These are phyloP conservation scores for Chalara sp. DNA, from an alignment of 2,329 filamentous ascomycete species.

Conservation along the genomic window DNA sequence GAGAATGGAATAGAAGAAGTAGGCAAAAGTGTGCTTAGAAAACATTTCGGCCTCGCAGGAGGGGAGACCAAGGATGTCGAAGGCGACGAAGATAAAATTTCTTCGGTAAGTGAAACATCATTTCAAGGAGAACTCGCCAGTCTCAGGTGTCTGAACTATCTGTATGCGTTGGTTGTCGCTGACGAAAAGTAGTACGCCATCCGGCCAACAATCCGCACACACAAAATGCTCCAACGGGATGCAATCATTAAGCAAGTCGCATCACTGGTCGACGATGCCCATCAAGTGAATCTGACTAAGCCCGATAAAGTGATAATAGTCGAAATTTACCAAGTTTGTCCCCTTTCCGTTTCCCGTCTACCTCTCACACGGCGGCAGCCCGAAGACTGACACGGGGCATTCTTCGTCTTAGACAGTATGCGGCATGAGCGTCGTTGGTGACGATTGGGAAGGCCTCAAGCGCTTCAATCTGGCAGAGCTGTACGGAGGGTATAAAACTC, in stretches of 20 bases:
- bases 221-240: constrained; percentile 61
- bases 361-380: background rate
- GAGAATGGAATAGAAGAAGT: constrained; percentile 61
- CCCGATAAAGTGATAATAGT: constrained; percentile 75
- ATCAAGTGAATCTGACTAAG: constrained; percentile 71
- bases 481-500: constrained; percentile 33
- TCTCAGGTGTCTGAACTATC: background rate
- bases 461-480: constrained; percentile 74
- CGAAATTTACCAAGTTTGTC: constrained; percentile 69
- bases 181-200: constrained; percentile 66
- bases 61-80: constrained; percentile 8
- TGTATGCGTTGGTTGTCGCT: background rate
- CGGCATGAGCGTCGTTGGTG: constrained; percentile 69
- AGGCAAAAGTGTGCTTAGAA: constrained; percentile 53
- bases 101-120: constrained; percentile 6
- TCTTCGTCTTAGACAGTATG: constrained; percentile 53
- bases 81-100: constrained; percentile 10
- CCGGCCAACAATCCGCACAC: constrained; percentile 68
- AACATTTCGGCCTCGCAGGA: constrained; percentile 48
- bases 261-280: constrained; percentile 41
- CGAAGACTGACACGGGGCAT: background rate
- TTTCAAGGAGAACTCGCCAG: background rate
- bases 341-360: background rate
- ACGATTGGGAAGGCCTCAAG: constrained; percentile 66
- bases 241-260: constrained; percentile 65